phyloP scores from a whole-genome alignment of 768 basidiomycete genomes.

The Pisolithus sp. region DNA sequence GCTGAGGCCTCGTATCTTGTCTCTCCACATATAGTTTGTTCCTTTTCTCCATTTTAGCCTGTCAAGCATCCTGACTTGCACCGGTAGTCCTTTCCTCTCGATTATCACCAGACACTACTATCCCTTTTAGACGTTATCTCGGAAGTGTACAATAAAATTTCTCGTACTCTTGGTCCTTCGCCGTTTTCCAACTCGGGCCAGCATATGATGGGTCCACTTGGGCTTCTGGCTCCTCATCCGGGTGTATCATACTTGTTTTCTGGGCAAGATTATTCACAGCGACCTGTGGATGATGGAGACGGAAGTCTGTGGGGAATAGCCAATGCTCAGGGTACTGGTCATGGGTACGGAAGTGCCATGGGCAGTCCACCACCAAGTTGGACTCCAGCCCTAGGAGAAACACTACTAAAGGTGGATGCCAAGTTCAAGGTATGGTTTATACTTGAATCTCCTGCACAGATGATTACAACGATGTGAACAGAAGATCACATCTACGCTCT shows the following conservation, averaged over 20 bases:
- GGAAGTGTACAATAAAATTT: conserved; percentile 85
- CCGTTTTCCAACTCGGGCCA: conserved; percentile 64
- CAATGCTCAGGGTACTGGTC: conserved; percentile 33
- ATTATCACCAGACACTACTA: conserved; percentile 84
- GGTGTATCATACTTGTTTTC: conserved; percentile 75
- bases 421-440: conserved; percentile 66
- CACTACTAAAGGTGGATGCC: conserved; percentile 72
- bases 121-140: conserved; percentile 86
- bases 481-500: conserved; percentile 76
- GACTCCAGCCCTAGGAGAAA: conserved; percentile 61
- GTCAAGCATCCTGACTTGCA: conserved; percentile 3
- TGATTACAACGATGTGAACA: conserved; percentile 24
- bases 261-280: conserved; percentile 31
- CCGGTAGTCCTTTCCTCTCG: conserved; percentile 74
- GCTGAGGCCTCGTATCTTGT: conserved; percentile 66
- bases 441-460: background rate
- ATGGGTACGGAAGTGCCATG: conserved; percentile 28
- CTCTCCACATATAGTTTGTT: conserved; percentile 65
- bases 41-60: background rate
- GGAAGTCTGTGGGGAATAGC: conserved; percentile 72
- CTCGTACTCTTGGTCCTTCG: conserved; percentile 75
- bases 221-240: conserved; percentile 69
- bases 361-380: conserved; percentile 54
- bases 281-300: conserved; percentile 35
- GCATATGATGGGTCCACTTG: conserved; percentile 72